Percentiles rank a stretch among this genome's conserved stretches.
Conservation (phyloP, 2,329 filamentous ascomycete species). For the Cercospora brassicicola region DNA sequence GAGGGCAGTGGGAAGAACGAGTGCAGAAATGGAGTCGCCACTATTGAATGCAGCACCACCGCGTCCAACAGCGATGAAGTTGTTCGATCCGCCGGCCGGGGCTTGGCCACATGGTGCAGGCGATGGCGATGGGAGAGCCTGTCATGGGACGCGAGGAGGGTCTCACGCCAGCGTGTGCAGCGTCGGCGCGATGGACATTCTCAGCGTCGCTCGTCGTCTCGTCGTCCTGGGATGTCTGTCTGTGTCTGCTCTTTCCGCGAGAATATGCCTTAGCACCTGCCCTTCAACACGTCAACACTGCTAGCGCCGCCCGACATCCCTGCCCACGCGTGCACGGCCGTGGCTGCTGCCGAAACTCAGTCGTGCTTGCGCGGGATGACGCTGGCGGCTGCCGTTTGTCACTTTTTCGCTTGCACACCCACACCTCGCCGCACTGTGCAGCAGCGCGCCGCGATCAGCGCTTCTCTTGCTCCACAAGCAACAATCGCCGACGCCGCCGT, state of each 20-base stretch:
- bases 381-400: neutral
- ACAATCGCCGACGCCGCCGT: neutral
- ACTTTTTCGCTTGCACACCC: neutral
- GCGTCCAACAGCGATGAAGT: neutral
- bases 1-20: neutral
- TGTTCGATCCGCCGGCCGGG: neutral
- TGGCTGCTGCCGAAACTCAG: neutral
- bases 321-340: conserved; percentile 1
- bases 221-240: neutral
- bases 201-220: neutral
- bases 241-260: neutral
- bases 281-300: conserved; percentile 3
- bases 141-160: neutral
- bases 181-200: neutral
- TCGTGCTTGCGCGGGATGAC: neutral
- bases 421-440: neutral
- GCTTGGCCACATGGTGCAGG: neutral
- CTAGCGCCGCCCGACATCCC: neutral
- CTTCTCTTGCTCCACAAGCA: neutral
- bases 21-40: neutral
- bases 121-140: neutral
- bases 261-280: neutral
- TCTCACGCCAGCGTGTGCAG: neutral
- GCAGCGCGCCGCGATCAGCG: neutral
- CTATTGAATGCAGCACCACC: conserved; percentile 4